phyloP scores from a whole-genome alignment of 140 eudicot genomes.

The Senecio squalidus region DNA sequence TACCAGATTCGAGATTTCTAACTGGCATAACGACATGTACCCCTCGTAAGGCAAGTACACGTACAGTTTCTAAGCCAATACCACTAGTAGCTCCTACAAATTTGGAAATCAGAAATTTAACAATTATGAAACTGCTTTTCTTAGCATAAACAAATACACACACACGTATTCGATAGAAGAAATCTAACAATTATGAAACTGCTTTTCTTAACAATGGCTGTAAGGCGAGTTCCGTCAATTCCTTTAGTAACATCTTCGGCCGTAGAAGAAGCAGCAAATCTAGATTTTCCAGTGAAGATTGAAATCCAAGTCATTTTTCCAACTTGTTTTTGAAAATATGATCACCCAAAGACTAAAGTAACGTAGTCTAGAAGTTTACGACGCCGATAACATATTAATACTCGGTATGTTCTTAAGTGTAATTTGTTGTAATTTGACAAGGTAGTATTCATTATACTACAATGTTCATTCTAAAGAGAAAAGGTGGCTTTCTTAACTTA shows the following conservation, averaged over 20 bases:
- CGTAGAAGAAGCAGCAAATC: slow-evolving; percentile 44
- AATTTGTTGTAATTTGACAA: no score
- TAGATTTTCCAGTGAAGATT: slow-evolving; percentile 40
- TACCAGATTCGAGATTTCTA: slow-evolving; percentile 57
- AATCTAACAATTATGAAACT: neutral
- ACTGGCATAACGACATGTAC: slow-evolving; percentile 83
- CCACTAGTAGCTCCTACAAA: slow-evolving; percentile 81
- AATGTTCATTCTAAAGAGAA: slow-evolving; percentile 18
- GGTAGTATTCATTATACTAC: no score
- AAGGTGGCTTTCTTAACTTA: slow-evolving; percentile 13
- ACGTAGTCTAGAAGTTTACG: no score
- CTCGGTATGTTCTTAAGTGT: no score
- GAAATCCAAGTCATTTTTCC: slow-evolving; percentile 31
- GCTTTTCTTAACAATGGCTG: slow-evolving; percentile 58
- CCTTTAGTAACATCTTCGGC: slow-evolving; percentile 57
- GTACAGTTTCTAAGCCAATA: slow-evolving; percentile 59
- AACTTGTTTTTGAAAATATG: neutral
- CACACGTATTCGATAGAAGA: no score
- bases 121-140: neutral
- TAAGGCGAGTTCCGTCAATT: slow-evolving; percentile 47
- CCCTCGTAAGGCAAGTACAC: slow-evolving; percentile 74
- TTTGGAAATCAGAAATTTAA: neutral
- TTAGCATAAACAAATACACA: neutral
- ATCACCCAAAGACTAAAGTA: no score
- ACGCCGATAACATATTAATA: no score